These are phyloP conservation scores for Abrus pulchellus DNA, from an alignment of 306 rosid species.

Conservation along the genomic window DNA sequence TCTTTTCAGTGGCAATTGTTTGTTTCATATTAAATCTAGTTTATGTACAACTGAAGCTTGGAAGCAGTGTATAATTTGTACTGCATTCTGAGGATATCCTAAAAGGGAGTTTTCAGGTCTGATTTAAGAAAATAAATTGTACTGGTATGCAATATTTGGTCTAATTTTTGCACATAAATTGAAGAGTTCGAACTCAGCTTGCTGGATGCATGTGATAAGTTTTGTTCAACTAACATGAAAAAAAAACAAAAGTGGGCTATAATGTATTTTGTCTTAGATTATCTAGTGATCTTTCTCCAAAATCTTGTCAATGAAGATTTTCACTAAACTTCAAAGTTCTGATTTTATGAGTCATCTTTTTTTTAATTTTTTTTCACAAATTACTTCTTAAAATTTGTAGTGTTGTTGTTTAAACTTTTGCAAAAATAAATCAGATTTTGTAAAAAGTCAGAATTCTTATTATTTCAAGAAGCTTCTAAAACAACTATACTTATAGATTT, in stretches of 20 bases:
- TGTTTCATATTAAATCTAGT: background rate
- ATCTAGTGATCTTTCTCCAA: background rate
- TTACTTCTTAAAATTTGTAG: too few species aligned
- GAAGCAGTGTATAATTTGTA: background rate
- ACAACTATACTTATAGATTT: too few species aligned
- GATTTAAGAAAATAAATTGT: background rate
- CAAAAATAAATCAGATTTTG: too few species aligned
- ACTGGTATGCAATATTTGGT: constrained; percentile 1
- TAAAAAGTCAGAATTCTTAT: too few species aligned
- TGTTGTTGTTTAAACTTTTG: too few species aligned
- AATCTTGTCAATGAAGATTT: constrained; percentile 26
- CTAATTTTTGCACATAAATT: constrained; percentile 28
- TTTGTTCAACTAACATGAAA: constrained; percentile 10
- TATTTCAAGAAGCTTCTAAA: too few species aligned
- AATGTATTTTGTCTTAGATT: constrained; percentile 35
- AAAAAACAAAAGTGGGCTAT: constrained; percentile 16
- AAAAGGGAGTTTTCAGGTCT: background rate
- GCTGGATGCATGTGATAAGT: constrained; percentile 39
- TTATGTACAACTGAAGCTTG: background rate
- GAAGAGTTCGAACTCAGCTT: background rate
- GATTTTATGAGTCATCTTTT: too few species aligned
- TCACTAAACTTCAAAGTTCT: background rate
- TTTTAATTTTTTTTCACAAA: too few species aligned
- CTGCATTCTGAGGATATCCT: constrained; percentile 9
- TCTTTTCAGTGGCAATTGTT: background rate